Evolutionary conservation across 495 filamentous ascomycete genomes (phyloP).

Genomic region (Penicillium paxilli): DNA sequence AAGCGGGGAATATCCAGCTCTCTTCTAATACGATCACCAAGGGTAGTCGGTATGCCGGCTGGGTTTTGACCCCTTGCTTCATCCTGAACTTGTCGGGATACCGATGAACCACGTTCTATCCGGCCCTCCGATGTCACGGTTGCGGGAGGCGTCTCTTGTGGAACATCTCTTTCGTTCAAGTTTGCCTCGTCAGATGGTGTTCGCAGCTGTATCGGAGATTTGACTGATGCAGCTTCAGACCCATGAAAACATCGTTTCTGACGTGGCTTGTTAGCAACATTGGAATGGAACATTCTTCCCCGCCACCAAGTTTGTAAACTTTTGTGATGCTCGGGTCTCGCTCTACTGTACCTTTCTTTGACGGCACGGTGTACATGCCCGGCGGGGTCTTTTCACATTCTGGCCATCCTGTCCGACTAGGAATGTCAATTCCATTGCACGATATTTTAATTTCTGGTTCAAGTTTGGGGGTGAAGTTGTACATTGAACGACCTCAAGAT

Average conservation of each 20-base stretch:
- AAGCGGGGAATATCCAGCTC: neutral
- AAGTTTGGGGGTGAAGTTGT: no score
- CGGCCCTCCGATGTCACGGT: neutral
- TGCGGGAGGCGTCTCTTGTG: neutral
- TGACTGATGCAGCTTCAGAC: neutral
- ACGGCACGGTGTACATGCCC: constrained; percentile 14
- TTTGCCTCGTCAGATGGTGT: no score
- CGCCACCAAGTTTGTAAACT: no score
- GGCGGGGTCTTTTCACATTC: constrained; percentile 15
- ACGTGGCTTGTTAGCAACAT: neutral
- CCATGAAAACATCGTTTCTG: constrained; percentile 27
- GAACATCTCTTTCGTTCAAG: neutral
- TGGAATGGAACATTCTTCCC: no score
- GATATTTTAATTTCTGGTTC: no score
- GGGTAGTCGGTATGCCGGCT: neutral
- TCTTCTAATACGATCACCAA: neutral
- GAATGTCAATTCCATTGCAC: constrained; percentile 24
- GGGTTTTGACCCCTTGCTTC: neutral
- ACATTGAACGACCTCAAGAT: neutral
- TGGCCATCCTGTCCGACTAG: constrained; percentile 12
- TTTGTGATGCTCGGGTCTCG: neutral
- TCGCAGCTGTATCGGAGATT: neutral
- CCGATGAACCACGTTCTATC: neutral
- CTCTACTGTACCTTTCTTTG: constrained; percentile 17
- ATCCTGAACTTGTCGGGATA: neutral